Base-by-base conservation (phyloP, 228 moss, liverwort and hornwort species). In the Sphagnum magellanicum region DNA sequence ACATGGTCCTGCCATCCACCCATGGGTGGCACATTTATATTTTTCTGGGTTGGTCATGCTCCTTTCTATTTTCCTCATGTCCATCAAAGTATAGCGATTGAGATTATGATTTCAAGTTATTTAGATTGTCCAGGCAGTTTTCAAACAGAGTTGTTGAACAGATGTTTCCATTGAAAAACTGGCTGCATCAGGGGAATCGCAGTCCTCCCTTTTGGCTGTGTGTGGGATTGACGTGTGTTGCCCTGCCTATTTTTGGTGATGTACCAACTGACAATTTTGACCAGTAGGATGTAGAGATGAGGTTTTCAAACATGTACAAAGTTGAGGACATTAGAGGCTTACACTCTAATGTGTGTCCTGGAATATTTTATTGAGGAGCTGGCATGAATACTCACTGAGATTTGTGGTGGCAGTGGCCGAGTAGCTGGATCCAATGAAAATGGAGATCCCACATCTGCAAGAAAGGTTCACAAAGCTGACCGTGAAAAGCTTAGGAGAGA, bases 401-500 rank as follows among this genome's bases (percentile, higher is more conserved):
- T 48, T 64, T 49, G 10, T 9, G 47, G 55, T 73, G 81, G 80
- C 81, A 85, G 91, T 74, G 73, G 76, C 74, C 80, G 79, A 73
- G 89, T 79, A 71, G 73, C 71, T 63, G 75, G 61, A 52, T 77
- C 63, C 49, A 85, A 72, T 7, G 85, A 90, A 4, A 65, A 68
- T 63, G 64, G 63, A 6, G 71, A 79, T 50, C 71, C 78, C 57
- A 63, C 76, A 50, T 92, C 88, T 48, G 88, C 90, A 12, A 90
- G 88, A 52, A 97, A 97, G 72, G 73, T 97, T 48, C 97, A 97
- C 73, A 97, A 97, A 76, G 97, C 97, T 50, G 93, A 84, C 32
- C 86, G 97, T 51, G 97, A 97, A 80, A 87, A 93, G 68, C 70
- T 97, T 58, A 75, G 97, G 63, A 88, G 97, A 74, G 93, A 97